A percentile compares a stretch with the other conserved stretches of the same genome.
These are phyloP conservation scores for Myrica gale DNA, from an alignment of 306 rosid genomes.

Conservation along the genomic window DNA sequence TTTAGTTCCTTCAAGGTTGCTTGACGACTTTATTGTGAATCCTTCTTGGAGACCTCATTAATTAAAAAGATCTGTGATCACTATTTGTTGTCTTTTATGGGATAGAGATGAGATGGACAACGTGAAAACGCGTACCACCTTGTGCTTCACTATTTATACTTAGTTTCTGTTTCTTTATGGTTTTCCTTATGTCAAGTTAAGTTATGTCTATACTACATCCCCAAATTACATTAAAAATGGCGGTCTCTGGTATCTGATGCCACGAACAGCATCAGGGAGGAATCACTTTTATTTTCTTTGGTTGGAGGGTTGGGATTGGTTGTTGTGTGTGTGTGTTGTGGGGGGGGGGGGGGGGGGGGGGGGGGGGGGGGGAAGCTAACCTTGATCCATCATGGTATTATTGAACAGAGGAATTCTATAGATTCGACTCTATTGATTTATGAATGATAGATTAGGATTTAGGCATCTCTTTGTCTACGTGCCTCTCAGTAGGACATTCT, in stretches of 20 bases:
- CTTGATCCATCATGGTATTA: too few relatives aligned
- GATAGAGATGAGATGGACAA: not conserved
- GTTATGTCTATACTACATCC: not conserved
- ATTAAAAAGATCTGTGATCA: not conserved
- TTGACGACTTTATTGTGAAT: not conserved
- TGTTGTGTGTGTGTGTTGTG: too few relatives aligned
- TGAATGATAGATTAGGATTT: not conserved
- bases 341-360: too few relatives aligned
- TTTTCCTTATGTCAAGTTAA: not conserved
- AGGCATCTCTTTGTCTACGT: not conserved
- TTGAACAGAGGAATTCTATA: not conserved
- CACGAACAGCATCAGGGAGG: not conserved
- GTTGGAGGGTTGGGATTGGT: too few relatives aligned
- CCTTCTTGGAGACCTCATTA: not conserved
- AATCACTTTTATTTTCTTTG: not conserved
- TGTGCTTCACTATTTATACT: not conserved
- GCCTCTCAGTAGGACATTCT: not conserved
- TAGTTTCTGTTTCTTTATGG: not conserved
- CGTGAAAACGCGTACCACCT: slow-evolving; percentile 14
- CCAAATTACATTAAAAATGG: not conserved
- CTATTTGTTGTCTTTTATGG: not conserved
- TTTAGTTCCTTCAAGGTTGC: not conserved
- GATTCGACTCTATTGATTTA: not conserved
- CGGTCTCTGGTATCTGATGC: not conserved
- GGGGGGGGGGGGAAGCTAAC: too few relatives aligned